Base-by-base conservation (phyloP, 805 yeast genomes). In the Vanderwaltozyma tropicalis region DNA sequence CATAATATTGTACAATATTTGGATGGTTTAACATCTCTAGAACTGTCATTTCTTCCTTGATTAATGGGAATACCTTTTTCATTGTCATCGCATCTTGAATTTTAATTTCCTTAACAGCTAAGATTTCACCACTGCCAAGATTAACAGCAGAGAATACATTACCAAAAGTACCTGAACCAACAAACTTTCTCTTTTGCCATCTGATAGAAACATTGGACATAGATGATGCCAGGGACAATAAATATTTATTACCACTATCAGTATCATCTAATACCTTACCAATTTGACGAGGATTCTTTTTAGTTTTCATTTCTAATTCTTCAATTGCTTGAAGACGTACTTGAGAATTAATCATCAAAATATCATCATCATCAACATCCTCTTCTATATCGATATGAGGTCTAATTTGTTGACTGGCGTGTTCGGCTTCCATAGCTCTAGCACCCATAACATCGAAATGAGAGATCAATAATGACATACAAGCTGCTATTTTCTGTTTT, bases 371-470 rank as follows among this genome's bases (percentile, higher is more conserved):
- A 53, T 73, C 76, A 47, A 73, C 59, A 7, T 74, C 72, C 24
- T 62, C 64, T 35, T 64, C 62, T 21, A 53, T 53, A 33, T 45
- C 63, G 36, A 52, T 52, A 40, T 52, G 59, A 35, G 57, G 50
- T 44, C 56, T 57, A 30, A 45, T 52, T 38, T 46, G 61, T 42
- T 46, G 63, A 37, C 39, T 47, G 32, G 45, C 51, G 35, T 72
- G 67, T 48, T 72, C 78, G 37, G 75, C 77, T 64, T 71, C 61
- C 57, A 73, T 43, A 1, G 95, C 82, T 52, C 97, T 72, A 0
- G 96, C 96, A 34, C 97, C 97, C 96, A 89, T 92, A 37, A 92
- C 87, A 62, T 92, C 98, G 53, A 92, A 92, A 62, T 92, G 97
- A 0, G 96, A 85, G 44, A 92, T 89, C 42, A 92, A 67, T 36